A percentile compares a stretch with the other conserved stretches of the same genome.
These are phyloP conservation scores for Ascochyta koolunga DNA, from an alignment of 2,329 filamentous ascomycete species.

Conservation along the genomic window DNA sequence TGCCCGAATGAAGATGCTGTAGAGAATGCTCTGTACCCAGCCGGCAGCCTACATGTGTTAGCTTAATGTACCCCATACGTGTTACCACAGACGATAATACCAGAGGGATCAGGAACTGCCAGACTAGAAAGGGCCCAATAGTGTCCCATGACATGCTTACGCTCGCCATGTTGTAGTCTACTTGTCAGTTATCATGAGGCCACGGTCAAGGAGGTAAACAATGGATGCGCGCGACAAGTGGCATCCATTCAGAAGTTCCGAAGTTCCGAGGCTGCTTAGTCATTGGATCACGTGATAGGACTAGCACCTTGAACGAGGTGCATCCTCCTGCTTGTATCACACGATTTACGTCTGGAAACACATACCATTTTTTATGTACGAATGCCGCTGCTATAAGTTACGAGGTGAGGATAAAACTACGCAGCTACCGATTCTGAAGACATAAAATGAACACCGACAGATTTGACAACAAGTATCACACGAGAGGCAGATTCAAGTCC, in stretches of 20 bases:
- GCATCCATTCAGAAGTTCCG: conserved; percentile 1
- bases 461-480: neutral
- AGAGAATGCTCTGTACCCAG: conserved; percentile 76
- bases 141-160: conserved; percentile 39
- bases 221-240: conserved; percentile 13
- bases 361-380: too few species aligned
- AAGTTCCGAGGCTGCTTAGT: conserved; percentile 14
- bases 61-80: neutral
- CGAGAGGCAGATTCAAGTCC: neutral
- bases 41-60: conserved; percentile 38
- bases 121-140: conserved; percentile 40
- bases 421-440: too few species aligned
- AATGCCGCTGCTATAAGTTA: too few species aligned
- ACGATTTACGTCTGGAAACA: neutral
- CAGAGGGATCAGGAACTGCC: conserved; percentile 45
- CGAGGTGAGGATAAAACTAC: too few species aligned
- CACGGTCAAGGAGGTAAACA: neutral
- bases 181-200: neutral
- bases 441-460: neutral
- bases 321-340: neutral
- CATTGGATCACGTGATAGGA: neutral
- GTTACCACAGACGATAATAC: conserved; percentile 15
- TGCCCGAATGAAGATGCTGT: conserved; percentile 85
- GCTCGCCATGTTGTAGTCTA: conserved; percentile 25
- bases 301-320: neutral